phyloP scores from a whole-genome alignment of 163 green algal species.

The Prototheca wickerhamii region DNA sequence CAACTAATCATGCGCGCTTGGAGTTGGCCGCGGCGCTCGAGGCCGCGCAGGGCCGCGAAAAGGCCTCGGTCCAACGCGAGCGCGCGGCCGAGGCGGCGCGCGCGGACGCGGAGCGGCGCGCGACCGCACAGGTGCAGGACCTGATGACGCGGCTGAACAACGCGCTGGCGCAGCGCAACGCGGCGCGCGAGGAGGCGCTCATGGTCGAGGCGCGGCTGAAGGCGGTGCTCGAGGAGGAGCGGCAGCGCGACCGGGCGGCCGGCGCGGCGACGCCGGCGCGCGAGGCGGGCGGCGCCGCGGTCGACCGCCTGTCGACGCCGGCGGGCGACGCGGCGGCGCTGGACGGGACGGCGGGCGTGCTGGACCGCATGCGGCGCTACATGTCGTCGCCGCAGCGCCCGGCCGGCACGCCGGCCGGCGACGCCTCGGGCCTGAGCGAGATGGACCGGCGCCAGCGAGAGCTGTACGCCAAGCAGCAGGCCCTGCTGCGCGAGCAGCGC shows the following conservation, averaged over 20 bases:
- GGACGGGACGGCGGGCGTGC: neutral
- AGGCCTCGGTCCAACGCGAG: neutral
- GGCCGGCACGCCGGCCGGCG: neutral
- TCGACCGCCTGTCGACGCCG: neutral
- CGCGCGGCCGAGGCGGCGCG: constrained; percentile 1
- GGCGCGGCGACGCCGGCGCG: neutral
- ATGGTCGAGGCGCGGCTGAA: constrained; percentile 53
- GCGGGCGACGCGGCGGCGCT: neutral
- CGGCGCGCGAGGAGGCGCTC: constrained; percentile 60
- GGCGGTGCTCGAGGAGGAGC: constrained; percentile 32
- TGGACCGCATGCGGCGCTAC: constrained; percentile 20
- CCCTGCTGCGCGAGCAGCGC: constrained; percentile 67
- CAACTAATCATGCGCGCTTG: too few relatives aligned
- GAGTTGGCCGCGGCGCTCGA: neutral
- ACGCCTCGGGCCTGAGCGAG: constrained; percentile 28
- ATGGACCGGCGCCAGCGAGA: constrained; percentile 68
- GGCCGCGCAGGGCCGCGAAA: neutral
- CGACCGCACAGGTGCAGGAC: constrained; percentile 33
- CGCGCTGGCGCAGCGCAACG: constrained; percentile 73
- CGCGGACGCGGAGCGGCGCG: constrained; percentile 3
- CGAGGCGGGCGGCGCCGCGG: neutral
- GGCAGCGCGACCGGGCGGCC: neutral
- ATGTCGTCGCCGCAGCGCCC: constrained; percentile 16
- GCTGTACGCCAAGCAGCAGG: constrained; percentile 60
- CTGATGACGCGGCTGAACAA: constrained; percentile 80